Evolutionary conservation across 2,329 filamentous ascomycete genomes (phyloP), one percentile per base, ranked within the genome.

Genomic region (Aspergillus brunneoviolaceus): DNA sequence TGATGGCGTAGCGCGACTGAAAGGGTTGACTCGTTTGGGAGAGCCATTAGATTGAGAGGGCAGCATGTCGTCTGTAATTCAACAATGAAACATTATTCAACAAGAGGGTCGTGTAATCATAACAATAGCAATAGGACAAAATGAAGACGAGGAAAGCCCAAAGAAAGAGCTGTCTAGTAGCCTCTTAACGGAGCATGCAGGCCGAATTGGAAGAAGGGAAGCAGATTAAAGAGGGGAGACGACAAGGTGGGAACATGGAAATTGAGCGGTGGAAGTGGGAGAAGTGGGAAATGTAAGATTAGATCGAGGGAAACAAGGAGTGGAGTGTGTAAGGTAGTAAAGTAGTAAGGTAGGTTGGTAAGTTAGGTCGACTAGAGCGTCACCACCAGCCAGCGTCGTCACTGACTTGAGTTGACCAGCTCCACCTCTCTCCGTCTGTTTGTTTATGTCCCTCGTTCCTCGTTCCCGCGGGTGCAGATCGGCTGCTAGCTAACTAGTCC

Each of bases 11-110:
- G 67, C 86, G 72, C 91, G 85, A 61, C 84, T 82, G 74, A 96
- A 96, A 16, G 91, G 90, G 78, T 91, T 94, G 73, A 87, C 90
- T 70, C 92, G 88, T 81, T 88, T 90, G 74, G 89, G 85, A 67
- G 88, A 85, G 76, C 85, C 85, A 75, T 82, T 85, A 69, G 83
- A 80, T 63, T 84, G 80, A 74, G 83, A 83, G 58, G 78, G 80
- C 71, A 81, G 81, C 82, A 85, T 86, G 65, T 61, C 61, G 59
- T 62, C 61, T 47, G 49, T 65, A 51, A 55, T 55, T 45, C 39
- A 61, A 70, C 65, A 70, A 65, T 67, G 56, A 62, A 55, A 62
- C 72, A 74, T 74, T 65, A 69, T 74, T 69, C 63, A 54, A 55
- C 59, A 48, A 49, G 39, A 39, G 27, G 58, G 31, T 45, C 55